Base-by-base conservation (phyloP, 2,329 filamentous ascomycete genomes). In the Penicillium janthinellum region DNA sequence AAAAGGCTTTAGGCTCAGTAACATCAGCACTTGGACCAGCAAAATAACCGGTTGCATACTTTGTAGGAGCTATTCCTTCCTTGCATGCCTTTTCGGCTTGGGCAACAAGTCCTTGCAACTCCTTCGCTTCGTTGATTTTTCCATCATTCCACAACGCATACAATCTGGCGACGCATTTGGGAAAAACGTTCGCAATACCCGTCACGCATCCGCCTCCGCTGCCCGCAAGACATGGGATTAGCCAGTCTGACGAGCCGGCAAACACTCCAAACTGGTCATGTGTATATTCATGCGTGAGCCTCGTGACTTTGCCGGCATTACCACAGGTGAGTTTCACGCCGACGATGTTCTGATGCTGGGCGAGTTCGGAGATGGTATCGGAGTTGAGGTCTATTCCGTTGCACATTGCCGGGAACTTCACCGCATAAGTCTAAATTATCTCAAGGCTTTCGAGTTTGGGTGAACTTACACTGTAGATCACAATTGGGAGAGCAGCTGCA, bases 11-110 rank as follows among this genome's bases (percentile, higher is more conserved):
- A 14, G 74, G 65, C 15, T 64, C 59, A 1, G 37, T 58, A 1
- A 81, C n/a, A 0, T 79, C 80, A 4, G 80, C 64, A 0, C 67
- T 63, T 10, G 67, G 71, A 0, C 80, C 81, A 0, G 80, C 62
- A 61, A 78, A 81, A 60, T 77, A 70, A 66, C 77, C 79, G 0
- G 78, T 75, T 5, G 77, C 81, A 55, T 77, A 83, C 63, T 83
- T 83, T 0, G 81, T 83, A 7, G 74, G 69, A 0, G 78, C 74
- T 25, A 83, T 75, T 0, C 78, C 75, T 68, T 82, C 81, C 66
- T 83, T 83, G 62, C 81, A 83, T 0, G 81, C 80, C 75, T 79
- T 81, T 61, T 83, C 81, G 0, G 80, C 80, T 50, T 79, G 76
- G 1, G 81, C 79, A 0, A 82, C 77, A 3, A 76, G 60, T 3